Evolutionary conservation across 176 grass and related monocot species (phyloP).

Genomic region (Dactylis glomerata): DNA sequence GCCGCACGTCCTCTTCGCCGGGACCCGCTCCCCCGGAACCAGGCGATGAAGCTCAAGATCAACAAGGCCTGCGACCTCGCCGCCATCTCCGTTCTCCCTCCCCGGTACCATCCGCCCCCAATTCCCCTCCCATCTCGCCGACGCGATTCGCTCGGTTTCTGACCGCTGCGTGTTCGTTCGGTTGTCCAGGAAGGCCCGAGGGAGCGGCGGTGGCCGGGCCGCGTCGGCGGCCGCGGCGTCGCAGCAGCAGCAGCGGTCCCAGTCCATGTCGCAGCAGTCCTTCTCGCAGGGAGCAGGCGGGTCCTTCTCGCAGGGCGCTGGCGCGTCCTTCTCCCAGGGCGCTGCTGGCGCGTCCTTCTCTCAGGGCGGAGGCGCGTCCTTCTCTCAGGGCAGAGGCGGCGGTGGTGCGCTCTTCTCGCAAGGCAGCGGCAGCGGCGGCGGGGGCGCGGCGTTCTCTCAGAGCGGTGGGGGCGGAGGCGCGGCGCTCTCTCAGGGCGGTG

Average conservation of each 20-base stretch:
- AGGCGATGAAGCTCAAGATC: constrained; percentile 80
- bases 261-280: constrained; percentile 37
- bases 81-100: constrained; percentile 94
- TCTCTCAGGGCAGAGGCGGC: neutral
- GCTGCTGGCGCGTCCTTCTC: no score
- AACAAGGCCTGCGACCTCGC: constrained; percentile 91
- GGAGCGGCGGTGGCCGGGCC: constrained; percentile 8
- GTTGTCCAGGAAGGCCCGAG: no score
- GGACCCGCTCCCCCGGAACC: neutral
- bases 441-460: neutral
- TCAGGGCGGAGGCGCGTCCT: neutral
- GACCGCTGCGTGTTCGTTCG: no score
- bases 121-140: no score
- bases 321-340: neutral
- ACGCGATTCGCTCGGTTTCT: no score
- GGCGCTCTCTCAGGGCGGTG: neutral
- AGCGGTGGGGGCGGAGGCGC: neutral
- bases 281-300: constrained; percentile 61
- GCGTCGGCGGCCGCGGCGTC: neutral
- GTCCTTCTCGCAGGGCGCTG: neutral
- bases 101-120: constrained; percentile 32
- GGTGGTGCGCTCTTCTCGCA: neutral
- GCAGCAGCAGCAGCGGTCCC: constrained; percentile 55
- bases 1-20: neutral
- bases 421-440: no score